These are phyloP conservation scores for Rhodotorula babjevae DNA, from an alignment of 768 basidiomycete species.

Conservation along the genomic window DNA sequence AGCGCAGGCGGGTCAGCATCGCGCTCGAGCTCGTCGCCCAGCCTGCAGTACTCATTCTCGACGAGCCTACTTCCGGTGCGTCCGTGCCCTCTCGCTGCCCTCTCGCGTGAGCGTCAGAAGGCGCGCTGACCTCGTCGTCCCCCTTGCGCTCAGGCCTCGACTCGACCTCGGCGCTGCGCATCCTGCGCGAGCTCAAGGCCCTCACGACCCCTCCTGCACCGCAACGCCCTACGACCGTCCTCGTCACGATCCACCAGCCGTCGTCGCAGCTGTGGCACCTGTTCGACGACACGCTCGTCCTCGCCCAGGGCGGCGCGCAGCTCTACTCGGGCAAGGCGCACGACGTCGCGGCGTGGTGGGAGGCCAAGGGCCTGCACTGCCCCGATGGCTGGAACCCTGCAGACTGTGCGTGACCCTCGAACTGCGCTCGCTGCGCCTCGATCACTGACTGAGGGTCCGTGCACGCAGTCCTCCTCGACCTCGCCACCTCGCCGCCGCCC, in stretches of 20 bases:
- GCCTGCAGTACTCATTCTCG: slow-evolving; percentile 78
- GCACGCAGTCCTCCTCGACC: slow-evolving; percentile 64
- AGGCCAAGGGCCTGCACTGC: slow-evolving; percentile 54
- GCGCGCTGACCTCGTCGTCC: slow-evolving; percentile 54
- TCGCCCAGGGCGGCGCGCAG: slow-evolving; percentile 65
- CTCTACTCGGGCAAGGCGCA: slow-evolving; percentile 75
- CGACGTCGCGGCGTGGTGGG: slow-evolving; percentile 62
- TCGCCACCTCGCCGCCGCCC: slow-evolving; percentile 58
- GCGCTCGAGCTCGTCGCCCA: slow-evolving; percentile 79
- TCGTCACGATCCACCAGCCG: slow-evolving; percentile 52
- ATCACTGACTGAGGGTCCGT: too few relatives aligned
- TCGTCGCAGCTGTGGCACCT: slow-evolving; percentile 51
- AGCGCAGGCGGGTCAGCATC: slow-evolving; percentile 83
- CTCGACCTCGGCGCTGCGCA: slow-evolving; percentile 75
- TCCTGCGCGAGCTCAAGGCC: slow-evolving; percentile 68
- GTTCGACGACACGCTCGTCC: slow-evolving; percentile 73
- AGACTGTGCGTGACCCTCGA: slow-evolving; percentile 52
- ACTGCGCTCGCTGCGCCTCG: too few relatives aligned
- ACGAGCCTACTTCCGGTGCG: slow-evolving; percentile 62
- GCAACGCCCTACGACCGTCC: slow-evolving; percentile 60
- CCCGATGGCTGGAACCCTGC: slow-evolving; percentile 84
- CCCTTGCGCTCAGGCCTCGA: slow-evolving; percentile 62
- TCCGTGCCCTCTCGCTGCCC: neutral
- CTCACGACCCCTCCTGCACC: slow-evolving; percentile 66
- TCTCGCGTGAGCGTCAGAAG: neutral